A percentile compares a stretch with the other conserved stretches of the same genome.
These are phyloP conservation scores for Oenanthe javanica DNA, from an alignment of 140 eudicot genomes.

Conservation along the genomic window DNA sequence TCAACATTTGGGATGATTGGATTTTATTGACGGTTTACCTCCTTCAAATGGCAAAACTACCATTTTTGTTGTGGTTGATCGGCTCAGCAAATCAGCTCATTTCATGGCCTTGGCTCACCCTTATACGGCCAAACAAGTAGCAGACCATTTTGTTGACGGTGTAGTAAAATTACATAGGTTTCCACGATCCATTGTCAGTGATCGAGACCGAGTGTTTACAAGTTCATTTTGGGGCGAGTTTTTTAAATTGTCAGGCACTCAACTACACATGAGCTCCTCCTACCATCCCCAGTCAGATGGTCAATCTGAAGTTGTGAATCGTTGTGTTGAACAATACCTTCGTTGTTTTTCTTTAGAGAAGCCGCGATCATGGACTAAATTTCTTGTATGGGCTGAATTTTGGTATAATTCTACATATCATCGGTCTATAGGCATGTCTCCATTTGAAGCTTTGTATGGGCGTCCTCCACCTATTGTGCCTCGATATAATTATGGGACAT, in stretches of 20 bases:
- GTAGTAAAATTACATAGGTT: background rate
- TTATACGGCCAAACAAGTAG: background rate
- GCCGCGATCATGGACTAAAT: background rate
- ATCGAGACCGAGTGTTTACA: background rate
- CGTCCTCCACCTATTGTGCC: background rate
- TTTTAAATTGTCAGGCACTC: background rate
- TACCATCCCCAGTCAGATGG: background rate
- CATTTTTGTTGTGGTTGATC: background rate
- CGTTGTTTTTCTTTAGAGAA: background rate
- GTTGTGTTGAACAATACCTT: background rate
- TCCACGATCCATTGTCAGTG: background rate
- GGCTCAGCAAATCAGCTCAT: conserved; percentile 13
- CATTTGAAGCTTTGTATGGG: background rate
- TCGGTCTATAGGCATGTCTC: background rate
- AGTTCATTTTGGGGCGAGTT: background rate
- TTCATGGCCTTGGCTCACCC: conserved; percentile 1
- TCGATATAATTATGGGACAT: background rate
- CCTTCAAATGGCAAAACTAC: background rate
- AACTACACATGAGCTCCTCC: background rate
- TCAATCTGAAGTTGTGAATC: background rate
- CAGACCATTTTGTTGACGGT: background rate
- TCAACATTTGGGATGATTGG: no score
- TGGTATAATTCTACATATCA: conserved; percentile 1
- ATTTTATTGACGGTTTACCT: conserved; percentile 6
- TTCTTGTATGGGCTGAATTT: background rate